Percentiles rank a stretch among this genome's conserved stretches.
Conservation (phyloP, 2,329 filamentous ascomycete genomes). For the Colletotrichum higginsianum region DNA sequence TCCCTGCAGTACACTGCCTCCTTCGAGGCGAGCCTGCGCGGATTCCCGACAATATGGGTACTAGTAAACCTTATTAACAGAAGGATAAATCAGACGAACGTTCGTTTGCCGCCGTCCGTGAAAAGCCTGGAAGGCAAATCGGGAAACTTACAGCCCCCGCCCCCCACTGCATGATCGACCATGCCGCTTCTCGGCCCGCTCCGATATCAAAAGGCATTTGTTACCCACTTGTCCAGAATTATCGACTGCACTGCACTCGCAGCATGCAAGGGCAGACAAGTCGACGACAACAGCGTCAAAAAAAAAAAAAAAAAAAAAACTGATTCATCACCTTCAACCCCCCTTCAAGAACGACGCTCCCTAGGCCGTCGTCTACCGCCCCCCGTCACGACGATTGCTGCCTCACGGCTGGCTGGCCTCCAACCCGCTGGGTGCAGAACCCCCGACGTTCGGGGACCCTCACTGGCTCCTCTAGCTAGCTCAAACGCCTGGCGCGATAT, state of each 20-base stretch:
- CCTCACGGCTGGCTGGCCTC: conserved; percentile 5
- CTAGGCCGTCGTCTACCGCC: conserved; percentile 1
- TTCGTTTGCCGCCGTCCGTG: background rate
- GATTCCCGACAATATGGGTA: background rate
- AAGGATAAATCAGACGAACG: conserved; percentile 29
- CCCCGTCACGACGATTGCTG: background rate
- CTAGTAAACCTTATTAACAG: conserved; percentile 14
- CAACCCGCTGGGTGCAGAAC: conserved; percentile 12
- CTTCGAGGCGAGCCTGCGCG: conserved; percentile 3
- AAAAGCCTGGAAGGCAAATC: conserved; percentile 22
- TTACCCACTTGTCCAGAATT: conserved; percentile 22
- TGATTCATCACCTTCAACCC: background rate
- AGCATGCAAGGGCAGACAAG: background rate
- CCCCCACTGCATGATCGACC: conserved; percentile 27
- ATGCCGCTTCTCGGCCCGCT: conserved; percentile 30
- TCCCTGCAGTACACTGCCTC: conserved; percentile 20
- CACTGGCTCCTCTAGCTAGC: conserved; percentile 15
- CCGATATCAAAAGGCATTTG: conserved; percentile 27
- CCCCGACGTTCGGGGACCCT: conserved; percentile 6
- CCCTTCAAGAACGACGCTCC: background rate
- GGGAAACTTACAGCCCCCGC: conserved; percentile 14
- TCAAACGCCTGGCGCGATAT: conserved; percentile 19
- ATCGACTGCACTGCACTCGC: background rate
- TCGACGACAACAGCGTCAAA: conserved; percentile 1
- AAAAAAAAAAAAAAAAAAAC: background rate